Evolutionary conservation across 495 filamentous ascomycete species (phyloP), one percentile per base, ranked within the genome.

Genomic region (Penicillium maclennaniae): DNA sequence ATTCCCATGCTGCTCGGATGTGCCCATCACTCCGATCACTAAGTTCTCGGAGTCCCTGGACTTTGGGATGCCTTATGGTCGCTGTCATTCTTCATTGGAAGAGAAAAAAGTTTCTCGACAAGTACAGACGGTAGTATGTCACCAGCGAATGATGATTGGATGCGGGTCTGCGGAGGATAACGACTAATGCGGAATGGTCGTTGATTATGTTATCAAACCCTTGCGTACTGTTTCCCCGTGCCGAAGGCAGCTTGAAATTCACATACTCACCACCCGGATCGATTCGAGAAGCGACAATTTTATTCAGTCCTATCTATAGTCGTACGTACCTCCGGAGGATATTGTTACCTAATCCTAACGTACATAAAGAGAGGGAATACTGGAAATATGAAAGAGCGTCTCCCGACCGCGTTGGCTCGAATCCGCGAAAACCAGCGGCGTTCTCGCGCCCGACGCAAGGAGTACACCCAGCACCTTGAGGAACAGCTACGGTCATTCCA

Each of bases 371-470:
- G 34, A 28, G 34, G 25, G n/a, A 40, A 7, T 26, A 31, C 39
- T 19, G 26, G 15, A 14, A 34, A 10, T 28, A 34, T 40, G 48
- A 51, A 45, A 26, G 42, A 45, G 19, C 14, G 16, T 21, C 17
- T 7, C 42, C 19, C 42, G 26, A 14, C 42, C 21, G 25, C 39
- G 39, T 31, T 34, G 44, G 27, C 14, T 41, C 55, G 57, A 43
- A 58, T 56, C 43, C 79, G 87, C 19, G 83, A 89, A 45, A 89
- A 90, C 69, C 87, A 90, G 60, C 77, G 87, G 39, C 82, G 85
- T 37, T 87, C 84, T 34, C 83, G 87, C 15, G 85, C 84, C 28
- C 76, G 84, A 16, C 77, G 81, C 45, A 88, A 85, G 71, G 84
- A 89, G 61, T 88, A 89, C 60, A 64, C 88, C 14, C 67, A 79